phyloP scores from a whole-genome alignment of 345 rosid species.

The Pistacia integerrima region DNA sequence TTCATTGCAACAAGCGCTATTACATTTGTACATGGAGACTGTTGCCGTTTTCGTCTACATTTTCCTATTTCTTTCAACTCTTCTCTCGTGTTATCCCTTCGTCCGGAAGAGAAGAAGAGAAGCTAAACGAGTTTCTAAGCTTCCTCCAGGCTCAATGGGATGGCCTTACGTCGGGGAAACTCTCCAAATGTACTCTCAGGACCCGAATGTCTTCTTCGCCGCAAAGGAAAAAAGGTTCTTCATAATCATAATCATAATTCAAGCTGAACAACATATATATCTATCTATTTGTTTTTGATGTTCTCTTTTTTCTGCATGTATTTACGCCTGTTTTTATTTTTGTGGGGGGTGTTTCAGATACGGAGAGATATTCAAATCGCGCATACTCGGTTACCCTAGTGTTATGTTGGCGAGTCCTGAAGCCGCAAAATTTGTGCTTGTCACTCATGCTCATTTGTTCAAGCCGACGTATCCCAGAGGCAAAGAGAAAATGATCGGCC shows the following conservation, averaged over 20 bases:
- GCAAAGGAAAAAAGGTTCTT: constrained; percentile 60
- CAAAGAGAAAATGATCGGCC: constrained; percentile 84
- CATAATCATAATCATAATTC: not conserved
- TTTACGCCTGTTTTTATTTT: not conserved
- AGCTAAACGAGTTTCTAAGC: constrained; percentile 36
- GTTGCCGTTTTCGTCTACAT: constrained; percentile 20
- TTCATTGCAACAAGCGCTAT: not conserved
- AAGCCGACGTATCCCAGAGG: constrained; percentile 87
- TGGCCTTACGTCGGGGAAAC: constrained; percentile 89
- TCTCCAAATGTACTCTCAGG: constrained; percentile 72
- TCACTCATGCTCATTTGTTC: constrained; percentile 75
- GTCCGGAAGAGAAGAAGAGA: constrained; percentile 25
- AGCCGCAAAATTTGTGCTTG: constrained; percentile 78
- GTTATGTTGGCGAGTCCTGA: constrained; percentile 84
- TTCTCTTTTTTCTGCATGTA: not conserved
- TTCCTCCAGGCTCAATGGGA: constrained; percentile 92
- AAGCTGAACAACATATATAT: not conserved
- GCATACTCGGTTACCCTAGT: constrained; percentile 78
- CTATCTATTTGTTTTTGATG: not conserved
- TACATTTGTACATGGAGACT: constrained; percentile 41
- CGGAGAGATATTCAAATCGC: constrained; percentile 85
- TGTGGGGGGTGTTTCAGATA: constrained; percentile 37
- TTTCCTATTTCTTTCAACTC: constrained; percentile 38
- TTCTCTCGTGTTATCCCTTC: constrained; percentile 34
- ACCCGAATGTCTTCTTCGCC: constrained; percentile 73